Percentiles rank a stretch among this genome's conserved stretches.
phyloP scores from a whole-genome alignment of 306 rosid genomes.

The Rosa lucieae region DNA sequence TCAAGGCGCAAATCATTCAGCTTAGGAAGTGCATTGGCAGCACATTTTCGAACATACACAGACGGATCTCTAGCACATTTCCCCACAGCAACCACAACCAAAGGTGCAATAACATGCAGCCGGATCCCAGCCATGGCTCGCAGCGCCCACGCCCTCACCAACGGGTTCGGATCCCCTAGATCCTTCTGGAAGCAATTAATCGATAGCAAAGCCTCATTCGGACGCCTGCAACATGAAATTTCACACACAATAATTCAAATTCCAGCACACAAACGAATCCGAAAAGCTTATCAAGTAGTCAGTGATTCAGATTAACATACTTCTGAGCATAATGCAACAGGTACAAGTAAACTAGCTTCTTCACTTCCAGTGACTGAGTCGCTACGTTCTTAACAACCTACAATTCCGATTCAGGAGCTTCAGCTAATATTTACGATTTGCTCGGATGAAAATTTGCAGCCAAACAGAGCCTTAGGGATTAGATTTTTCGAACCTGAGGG shows the following conservation, averaged over 20 bases:
- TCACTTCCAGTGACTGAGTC: constrained; percentile 80
- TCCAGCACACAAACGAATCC: background rate
- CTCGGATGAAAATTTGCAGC: background rate
- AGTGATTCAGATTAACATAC: constrained; percentile 49
- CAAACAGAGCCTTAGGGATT: constrained; percentile 15
- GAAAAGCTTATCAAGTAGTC: background rate
- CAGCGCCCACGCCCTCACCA: constrained; percentile 96
- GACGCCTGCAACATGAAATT: constrained; percentile 55
- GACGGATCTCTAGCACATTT: constrained; percentile 95
- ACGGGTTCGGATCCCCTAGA: constrained; percentile 75
- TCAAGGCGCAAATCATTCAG: constrained; percentile 87
- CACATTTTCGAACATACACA: constrained; percentile 87
- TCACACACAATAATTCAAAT: background rate
- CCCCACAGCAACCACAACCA: constrained; percentile 84
- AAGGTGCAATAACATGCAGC: constrained; percentile 82
- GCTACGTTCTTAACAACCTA: constrained; percentile 99
- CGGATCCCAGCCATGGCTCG: constrained; percentile 98
- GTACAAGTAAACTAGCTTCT: constrained; percentile 94
- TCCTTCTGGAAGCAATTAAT: constrained; percentile 95
- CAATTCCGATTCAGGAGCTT: constrained; percentile 21
- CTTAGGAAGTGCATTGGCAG: constrained; percentile 96
- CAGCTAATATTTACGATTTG: background rate
- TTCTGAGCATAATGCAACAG: constrained; percentile 94
- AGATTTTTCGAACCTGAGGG: constrained; percentile 61
- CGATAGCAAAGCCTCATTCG: constrained; percentile 90